Evolutionary conservation across 2,329 filamentous ascomycete species (phyloP), one percentile per base, ranked within the genome.

Genomic region (Microascus cirrosus): DNA sequence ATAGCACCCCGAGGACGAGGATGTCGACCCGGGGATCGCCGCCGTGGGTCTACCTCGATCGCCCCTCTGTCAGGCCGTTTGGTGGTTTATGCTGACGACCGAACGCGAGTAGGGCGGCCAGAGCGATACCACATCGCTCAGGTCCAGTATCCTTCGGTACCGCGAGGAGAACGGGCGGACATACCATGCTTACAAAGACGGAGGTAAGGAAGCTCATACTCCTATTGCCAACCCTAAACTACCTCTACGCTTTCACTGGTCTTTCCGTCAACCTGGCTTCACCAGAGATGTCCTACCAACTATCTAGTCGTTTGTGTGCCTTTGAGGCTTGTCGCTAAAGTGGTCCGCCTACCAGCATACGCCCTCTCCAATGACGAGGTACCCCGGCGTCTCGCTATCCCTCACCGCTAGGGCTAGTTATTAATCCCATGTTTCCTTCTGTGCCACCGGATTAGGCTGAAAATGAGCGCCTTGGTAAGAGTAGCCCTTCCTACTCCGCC

Each of bases 171-270:
- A 68, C 15, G 66, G 66, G 1, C 62, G 66, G 11, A 66, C 64
- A 0, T 68, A 68, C n/a, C 66, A 68, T 35, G 62, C 60, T 0
- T 67, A 65, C 53, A 67, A 67, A 25, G 68, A 69, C 15, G 65
- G 67, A 22, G 58, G 58, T 59, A 22, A 56, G 58, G n/a, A n/a
- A n/a, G n/a, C n/a, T n/a, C n/a, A n/a, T n/a, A n/a, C n/a, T n/a
- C n/a, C n/a, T n/a, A n/a, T n/a, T n/a, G n/a, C n/a, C n/a, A n/a
- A n/a, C n/a, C n/a, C n/a, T n/a, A n/a, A 6, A 11, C 18, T 45
- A 12, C 18, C 42, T n/a, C 18, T 18, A 12, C 18, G 10, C 42
- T 45, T 11, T 45, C 42, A 6, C 35, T 36, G 35, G 35, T 36
- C 8, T 42, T 3, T 12, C 12, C 36, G 12, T 13, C 42, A 5